A percentile compares a stretch with the other conserved stretches of the same genome.
Evolutionary conservation across 2,329 filamentous ascomycete species (phyloP).

Genomic region (Diaporthe ampelina): DNA sequence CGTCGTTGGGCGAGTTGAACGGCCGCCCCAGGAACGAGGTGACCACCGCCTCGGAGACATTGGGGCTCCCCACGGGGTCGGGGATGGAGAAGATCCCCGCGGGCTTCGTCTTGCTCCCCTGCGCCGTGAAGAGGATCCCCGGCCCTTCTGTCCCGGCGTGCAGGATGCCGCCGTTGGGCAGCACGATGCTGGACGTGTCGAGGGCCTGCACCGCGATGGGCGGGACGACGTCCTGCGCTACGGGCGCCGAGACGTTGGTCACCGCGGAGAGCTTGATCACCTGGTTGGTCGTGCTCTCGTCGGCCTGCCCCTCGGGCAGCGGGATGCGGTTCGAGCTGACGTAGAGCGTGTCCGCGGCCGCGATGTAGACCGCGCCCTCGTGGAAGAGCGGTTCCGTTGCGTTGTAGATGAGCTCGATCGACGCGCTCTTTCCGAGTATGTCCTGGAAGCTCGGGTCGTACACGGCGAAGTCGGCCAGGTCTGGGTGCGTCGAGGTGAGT

Average conservation of each 20-base stretch:
- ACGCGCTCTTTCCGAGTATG: slow-evolving; percentile 35
- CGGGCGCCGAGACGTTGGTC: slow-evolving; percentile 33
- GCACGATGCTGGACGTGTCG: slow-evolving; percentile 20
- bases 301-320: slow-evolving; percentile 32
- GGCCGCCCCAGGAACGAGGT: slow-evolving; percentile 58
- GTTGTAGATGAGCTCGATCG: slow-evolving; percentile 40
- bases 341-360: slow-evolving; percentile 31
- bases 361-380: slow-evolving; percentile 37
- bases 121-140: slow-evolving; percentile 39
- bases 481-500: slow-evolving; percentile 32
- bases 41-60: slow-evolving; percentile 49
- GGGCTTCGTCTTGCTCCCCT: slow-evolving; percentile 37
- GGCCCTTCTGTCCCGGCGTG: neutral
- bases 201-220: slow-evolving; percentile 31
- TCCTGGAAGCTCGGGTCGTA: slow-evolving; percentile 34
- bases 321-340: slow-evolving; percentile 42
- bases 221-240: neutral
- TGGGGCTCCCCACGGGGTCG: slow-evolving; percentile 36
- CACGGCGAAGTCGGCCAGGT: slow-evolving; percentile 39
- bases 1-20: slow-evolving; percentile 65
- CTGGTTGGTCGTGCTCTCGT: slow-evolving; percentile 39
- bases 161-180: slow-evolving; percentile 38
- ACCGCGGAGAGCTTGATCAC: slow-evolving; percentile 36
- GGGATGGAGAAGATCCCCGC: slow-evolving; percentile 39
- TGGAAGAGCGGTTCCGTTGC: slow-evolving; percentile 41